phyloP scores from a whole-genome alignment of 805 yeast genomes.

The Zygosaccharomyces gambellarensis region DNA sequence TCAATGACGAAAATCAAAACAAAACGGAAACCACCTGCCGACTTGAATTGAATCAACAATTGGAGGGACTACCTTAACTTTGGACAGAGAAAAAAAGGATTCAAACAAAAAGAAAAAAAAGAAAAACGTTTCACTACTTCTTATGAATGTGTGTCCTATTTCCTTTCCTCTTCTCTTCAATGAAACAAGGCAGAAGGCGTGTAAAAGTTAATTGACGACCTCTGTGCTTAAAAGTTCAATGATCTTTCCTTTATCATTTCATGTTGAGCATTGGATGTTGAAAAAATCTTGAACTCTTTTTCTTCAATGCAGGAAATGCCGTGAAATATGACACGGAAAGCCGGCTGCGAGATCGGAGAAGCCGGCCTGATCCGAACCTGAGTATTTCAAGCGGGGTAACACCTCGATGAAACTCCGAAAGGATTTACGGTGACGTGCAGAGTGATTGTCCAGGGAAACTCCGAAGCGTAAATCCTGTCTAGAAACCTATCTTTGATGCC shows the following conservation, averaged over 20 bases:
- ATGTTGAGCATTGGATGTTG: not conserved
- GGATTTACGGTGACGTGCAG: not conserved
- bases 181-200: not conserved
- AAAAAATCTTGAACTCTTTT: not conserved
- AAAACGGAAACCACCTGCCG: too few species aligned
- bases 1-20: too few species aligned
- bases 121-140: not conserved
- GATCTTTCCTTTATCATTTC: not conserved
- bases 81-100: not conserved
- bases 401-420: too few species aligned
- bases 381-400: not conserved
- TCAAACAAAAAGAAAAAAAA: not conserved
- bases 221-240: not conserved
- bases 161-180: not conserved
- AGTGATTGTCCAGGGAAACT: too few species aligned
- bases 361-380: not conserved
- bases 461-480: too few species aligned
- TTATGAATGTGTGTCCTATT: not conserved
- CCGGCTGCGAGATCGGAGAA: constrained; percentile 6
- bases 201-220: not conserved
- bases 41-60: not conserved
- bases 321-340: not conserved
- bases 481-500: too few species aligned
- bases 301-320: not conserved
- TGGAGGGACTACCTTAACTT: not conserved